Base-by-base conservation (phyloP, 495 filamentous ascomycete genomes). In the Antarctomyces pellizariae region DNA sequence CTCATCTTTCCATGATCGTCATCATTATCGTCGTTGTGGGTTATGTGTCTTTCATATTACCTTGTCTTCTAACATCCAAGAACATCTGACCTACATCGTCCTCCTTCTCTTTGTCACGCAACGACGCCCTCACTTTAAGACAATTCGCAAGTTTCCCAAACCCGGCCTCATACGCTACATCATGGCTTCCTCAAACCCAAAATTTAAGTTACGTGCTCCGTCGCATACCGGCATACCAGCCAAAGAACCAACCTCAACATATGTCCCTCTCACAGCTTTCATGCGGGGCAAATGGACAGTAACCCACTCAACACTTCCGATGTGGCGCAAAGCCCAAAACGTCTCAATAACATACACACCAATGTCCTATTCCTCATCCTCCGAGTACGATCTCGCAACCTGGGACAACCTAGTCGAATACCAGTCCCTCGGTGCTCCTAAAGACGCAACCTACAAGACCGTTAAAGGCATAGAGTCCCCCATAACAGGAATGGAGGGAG, bases 221-320 rank as follows among this genome's bases (percentile, higher is more conserved):
- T n/a, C n/a, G n/a, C n/a, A n/a, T n/a, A n/a, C n/a, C n/a, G n/a
- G n/a, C n/a, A n/a, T n/a, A 22, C 19, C 10, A 10, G 25, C 12
- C 11, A 22, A 16, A 27, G 25, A 27, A 15, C 3, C n/a, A 13
- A 11, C 11, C 15, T 27, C 12, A 10, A n/a, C 15, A n/a, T 13
- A 17, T n/a, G 9, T 13, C 15, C 3, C 9, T 16, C n/a, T 16
- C 25, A 33, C 3, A 16, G n/a, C 27, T 21, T 78, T 60, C 52
- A 61, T 84, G 27, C 39, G 47, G 18, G 56, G 70, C 13, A 73
- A 67, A 28, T 83, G 75, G 76, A 52, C 65, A 40, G 71, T 83
- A 13, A 73, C 70, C 9, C 67, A 75, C 52, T 73, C 69, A 7
- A 80, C 70, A 17, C 65, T 86, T 2, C 59, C 64, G 12, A 74